Evolutionary conservation across 75 land plant genomes (phyloP).

Genomic region (Picea glauca): DNA sequence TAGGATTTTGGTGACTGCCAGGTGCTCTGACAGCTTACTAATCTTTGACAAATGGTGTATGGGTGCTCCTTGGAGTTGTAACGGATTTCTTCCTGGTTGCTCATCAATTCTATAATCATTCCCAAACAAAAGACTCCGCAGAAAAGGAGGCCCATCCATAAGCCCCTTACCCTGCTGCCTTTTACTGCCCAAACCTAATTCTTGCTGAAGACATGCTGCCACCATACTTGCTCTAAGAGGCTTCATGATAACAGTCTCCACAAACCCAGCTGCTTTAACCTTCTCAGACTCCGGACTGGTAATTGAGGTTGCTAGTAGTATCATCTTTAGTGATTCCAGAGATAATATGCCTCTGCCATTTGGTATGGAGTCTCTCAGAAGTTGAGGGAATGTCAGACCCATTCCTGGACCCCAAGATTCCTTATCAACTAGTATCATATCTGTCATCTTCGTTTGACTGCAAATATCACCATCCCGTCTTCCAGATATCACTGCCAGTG

Average conservation of each 20-base stretch:
- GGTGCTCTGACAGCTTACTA: too few relatives aligned
- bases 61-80: too few relatives aligned
- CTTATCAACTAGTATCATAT: too few relatives aligned
- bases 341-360: slow-evolving; percentile 8
- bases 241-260: slow-evolving; percentile 53
- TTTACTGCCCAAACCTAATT: slow-evolving; percentile 34
- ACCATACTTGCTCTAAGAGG: slow-evolving; percentile 62
- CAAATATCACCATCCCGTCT: too few relatives aligned
- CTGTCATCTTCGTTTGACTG: too few relatives aligned
- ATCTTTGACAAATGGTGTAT: too few relatives aligned
- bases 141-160: slow-evolving; percentile 13
- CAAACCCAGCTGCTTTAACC: slow-evolving; percentile 41
- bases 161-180: slow-evolving; percentile 19
- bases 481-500: too few relatives aligned
- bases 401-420: slow-evolving; percentile 62
- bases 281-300: slow-evolving; percentile 27
- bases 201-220: slow-evolving; percentile 47
- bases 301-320: slow-evolving; percentile 55
- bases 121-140: slow-evolving; percentile 38
- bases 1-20: too few relatives aligned
- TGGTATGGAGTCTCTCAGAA: slow-evolving; percentile 22
- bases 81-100: too few relatives aligned
- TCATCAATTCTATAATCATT: slow-evolving; percentile 2
- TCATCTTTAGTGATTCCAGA: slow-evolving; percentile 39
- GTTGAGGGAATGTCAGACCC: slow-evolving; percentile 36